These are phyloP conservation scores for Hypomontagnella submonticulosa DNA, from an alignment of 495 filamentous ascomycete species.

Conservation along the genomic window DNA sequence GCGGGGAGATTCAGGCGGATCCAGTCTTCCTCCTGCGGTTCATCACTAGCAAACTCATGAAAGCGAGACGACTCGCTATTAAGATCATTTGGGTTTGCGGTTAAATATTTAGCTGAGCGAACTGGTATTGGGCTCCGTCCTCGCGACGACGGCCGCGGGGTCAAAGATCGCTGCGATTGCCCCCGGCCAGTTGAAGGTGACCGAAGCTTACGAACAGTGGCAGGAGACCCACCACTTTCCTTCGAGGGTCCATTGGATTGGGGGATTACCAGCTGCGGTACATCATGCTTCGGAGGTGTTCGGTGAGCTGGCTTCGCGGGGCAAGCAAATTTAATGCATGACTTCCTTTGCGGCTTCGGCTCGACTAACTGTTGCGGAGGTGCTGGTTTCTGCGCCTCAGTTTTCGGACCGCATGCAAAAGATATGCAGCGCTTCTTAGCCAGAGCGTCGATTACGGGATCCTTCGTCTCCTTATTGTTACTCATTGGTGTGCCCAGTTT, in stretches of 20 bases:
- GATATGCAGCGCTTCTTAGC: constrained; percentile 84
- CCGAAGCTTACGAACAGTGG: constrained; percentile 54
- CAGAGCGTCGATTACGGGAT: constrained; percentile 48
- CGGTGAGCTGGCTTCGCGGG: constrained; percentile 40
- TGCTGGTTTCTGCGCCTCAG: constrained; percentile 47
- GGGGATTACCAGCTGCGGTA: constrained; percentile 34
- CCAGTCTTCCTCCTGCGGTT: constrained; percentile 88
- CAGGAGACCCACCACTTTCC: constrained; percentile 49
- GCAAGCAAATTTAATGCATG: constrained; percentile 65
- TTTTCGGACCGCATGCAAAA: constrained; percentile 80
- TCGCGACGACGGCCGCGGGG: constrained; percentile 48
- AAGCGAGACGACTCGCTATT: constrained; percentile 79
- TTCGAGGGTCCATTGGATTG: constrained; percentile 36
- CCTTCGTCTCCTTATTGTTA: constrained; percentile 32
- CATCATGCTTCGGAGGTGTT: constrained; percentile 34
- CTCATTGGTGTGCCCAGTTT: constrained; percentile 23
- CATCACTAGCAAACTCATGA: constrained; percentile 90
- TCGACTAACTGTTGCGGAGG: constrained; percentile 43
- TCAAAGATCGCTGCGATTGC: constrained; percentile 63
- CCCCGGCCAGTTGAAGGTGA: constrained; percentile 54
- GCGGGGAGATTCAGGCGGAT: constrained; percentile 69
- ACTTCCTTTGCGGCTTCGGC: constrained; percentile 51
- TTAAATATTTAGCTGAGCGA: constrained; percentile 57
- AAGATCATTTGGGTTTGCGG: constrained; percentile 64
- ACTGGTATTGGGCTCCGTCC: constrained; percentile 51